These are phyloP conservation scores for Diutina pseudorugosa DNA, from an alignment of 1,139 yeast species.

Conservation along the genomic window DNA sequence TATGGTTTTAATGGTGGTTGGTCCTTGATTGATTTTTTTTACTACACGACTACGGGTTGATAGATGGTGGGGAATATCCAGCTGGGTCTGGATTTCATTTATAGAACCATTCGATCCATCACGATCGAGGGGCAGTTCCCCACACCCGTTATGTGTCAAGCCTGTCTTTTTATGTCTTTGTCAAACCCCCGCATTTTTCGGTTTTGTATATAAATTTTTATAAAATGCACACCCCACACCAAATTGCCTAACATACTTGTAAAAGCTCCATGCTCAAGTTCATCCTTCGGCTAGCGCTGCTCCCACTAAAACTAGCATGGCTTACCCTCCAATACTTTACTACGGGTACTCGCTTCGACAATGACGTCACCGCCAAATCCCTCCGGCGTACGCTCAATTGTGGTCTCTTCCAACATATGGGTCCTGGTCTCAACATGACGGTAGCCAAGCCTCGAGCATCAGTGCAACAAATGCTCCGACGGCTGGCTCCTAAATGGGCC, in stretches of 20 bases:
- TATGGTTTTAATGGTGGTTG: too few species aligned
- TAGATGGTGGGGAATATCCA: too few species aligned
- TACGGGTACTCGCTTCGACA: neutral
- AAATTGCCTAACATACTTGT: neutral
- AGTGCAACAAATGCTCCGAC: neutral
- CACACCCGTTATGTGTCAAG: too few species aligned
- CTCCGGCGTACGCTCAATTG: neutral
- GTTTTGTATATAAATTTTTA: too few species aligned
- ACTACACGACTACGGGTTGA: too few species aligned
- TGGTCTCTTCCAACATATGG: slow-evolving; percentile 2
- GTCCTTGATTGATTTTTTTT: too few species aligned
- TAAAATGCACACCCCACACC: too few species aligned
- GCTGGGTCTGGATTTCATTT: too few species aligned
- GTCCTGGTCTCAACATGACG: neutral
- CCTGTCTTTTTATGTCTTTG: too few species aligned
- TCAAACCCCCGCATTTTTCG: neutral
- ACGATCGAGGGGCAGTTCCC: too few species aligned
- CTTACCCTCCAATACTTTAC: neutral
- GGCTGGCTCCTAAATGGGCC: neutral
- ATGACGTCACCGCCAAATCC: neutral
- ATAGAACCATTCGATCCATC: too few species aligned
- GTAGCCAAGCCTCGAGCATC: neutral
- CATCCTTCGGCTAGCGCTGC: neutral
- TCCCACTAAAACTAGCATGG: neutral
- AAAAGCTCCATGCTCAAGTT: neutral